Evolutionary conservation across 495 filamentous ascomycete species (phyloP), one percentile per base, ranked within the genome.

Genomic region (Tuber borchii): DNA sequence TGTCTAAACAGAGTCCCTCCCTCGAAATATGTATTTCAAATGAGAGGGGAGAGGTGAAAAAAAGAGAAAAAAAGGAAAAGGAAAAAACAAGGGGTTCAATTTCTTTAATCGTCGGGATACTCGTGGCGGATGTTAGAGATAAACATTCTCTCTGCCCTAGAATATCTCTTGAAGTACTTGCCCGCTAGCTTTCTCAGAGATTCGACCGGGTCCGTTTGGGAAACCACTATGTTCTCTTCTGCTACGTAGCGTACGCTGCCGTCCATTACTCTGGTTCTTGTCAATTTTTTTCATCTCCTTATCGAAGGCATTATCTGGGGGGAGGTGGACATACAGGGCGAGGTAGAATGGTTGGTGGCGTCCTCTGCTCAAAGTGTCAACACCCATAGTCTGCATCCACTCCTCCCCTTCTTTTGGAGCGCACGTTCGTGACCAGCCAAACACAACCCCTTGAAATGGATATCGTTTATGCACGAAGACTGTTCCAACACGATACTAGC

Each of bases 121-220:
- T 93, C 90, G 78, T 95, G 93, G 80, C 83, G 86, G 37, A 97
- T 87, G 83, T 97, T 98, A 78, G 93, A 95, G 9, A 97, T 87
- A 86, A 99, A 99, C 2, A 84, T 86, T 72, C 88, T 86, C 0
- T 81, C 85, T n/a, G 83, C 84, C 45, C 82, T 78, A 83, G 97
- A 93, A 89, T 93, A 97, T 31, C 94, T 87, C 85, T 93, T 97
- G 81, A 98, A 97, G 84, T 92, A 91, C 80, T 90, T 91, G 17
- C 95, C 95, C 3, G 94, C 94, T 77, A 95, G 86, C 71, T 85
- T 85, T 77, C 91, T 87, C 72, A 97, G 84, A 6, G 86, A 85
- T 17, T 84, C 82, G 0, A 89, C 85, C 22, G 88, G 83, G 10
- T 88, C 84, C 78, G 76, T 86, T 61, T 78, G 81, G 48, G 85